Base-by-base conservation (phyloP, 2,329 filamentous ascomycete genomes). In the Atkinsonella hypoxylon region DNA sequence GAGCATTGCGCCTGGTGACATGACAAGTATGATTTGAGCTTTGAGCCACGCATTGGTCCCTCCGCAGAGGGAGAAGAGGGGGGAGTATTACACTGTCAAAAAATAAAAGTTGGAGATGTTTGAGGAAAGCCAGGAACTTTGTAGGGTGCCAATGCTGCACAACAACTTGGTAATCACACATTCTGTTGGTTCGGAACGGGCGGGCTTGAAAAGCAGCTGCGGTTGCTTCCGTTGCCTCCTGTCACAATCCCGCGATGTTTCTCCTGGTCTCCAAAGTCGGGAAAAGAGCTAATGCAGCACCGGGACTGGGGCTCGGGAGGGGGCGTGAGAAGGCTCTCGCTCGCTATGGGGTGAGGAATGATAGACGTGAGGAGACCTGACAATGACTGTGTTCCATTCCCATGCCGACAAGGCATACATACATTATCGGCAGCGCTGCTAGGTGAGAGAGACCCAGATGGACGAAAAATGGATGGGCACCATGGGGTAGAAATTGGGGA, bases 1-100 rank as follows among this genome's bases (percentile, higher is more conserved):
- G 58, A 78, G 68, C 76, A 79, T 79, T 61, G 61, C 64, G 62
- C 61, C 50, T 54, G 51, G 52, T 48, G 57, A 48, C 34, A 36
- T 36, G 26, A 40, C 32, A 44, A 39, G 39, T 32, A 40, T 48
- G 30, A 53, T 45, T 30, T 41, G 41, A n/a, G 44, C 44, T 38
- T 47, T 22, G 39, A 30, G 42, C 40, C 42, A 40, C 4, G 47
- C 44, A 41, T 47, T 47, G 47, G 40, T 47, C 52, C 46, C 39
- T 51, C 45, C 32, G 36, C 30, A 31, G 48, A 44, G 43, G 52
- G 44, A 11, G 26, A 26, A 6, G 22, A 8, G 8, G 45, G 42
- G 48, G 15, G 10, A 39, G 18, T 41, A 34, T 38, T 45, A 34
- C 32, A 34, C 34, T 18, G 36, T 45, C 38, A 32, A 45, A 32